A percentile compares a stretch with the other conserved stretches of the same genome.
These are phyloP conservation scores for Guillardia theta DNA, from an alignment of 78 protist species.

Conservation along the genomic window DNA sequence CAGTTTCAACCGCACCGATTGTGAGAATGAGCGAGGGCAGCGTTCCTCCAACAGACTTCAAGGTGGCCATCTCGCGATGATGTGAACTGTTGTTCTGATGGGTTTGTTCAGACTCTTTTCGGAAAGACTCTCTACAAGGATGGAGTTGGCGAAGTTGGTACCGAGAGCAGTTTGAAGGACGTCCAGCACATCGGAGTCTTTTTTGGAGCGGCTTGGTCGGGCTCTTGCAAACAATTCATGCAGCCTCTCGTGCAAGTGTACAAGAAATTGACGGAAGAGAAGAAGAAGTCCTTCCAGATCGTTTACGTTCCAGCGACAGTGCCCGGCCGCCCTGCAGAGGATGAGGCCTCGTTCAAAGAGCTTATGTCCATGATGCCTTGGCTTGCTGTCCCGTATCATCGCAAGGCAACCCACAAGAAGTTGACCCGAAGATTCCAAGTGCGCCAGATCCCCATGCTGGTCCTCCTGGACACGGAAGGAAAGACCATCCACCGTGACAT, in stretches of 20 bases:
- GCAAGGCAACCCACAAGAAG: slow-evolving; percentile 22
- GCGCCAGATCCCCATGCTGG: slow-evolving; percentile 30
- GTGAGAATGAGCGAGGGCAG: too few species aligned
- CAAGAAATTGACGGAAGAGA: background rate
- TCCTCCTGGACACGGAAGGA: background rate
- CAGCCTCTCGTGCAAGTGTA: background rate
- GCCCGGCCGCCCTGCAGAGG: slow-evolving; percentile 11
- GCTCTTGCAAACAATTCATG: slow-evolving; percentile 9
- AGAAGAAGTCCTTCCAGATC: background rate
- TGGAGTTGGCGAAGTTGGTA: background rate
- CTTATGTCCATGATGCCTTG: background rate
- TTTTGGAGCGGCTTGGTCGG: slow-evolving; percentile 31
- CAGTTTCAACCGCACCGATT: too few species aligned
- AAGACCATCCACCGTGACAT: slow-evolving; percentile 23
- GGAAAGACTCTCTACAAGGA: background rate
- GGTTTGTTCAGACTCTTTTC: background rate
- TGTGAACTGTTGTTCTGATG: background rate
- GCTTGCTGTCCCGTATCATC: background rate
- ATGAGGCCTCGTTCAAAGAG: background rate
- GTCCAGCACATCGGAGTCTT: background rate
- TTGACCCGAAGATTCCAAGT: slow-evolving; percentile 6
- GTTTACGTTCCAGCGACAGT: slow-evolving; percentile 11
- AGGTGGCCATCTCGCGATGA: too few species aligned
- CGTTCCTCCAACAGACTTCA: too few species aligned
- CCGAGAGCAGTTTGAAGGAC: background rate